Evolutionary conservation across 306 rosid species (phyloP).

Genomic region (Dicorynia guianensis): DNA sequence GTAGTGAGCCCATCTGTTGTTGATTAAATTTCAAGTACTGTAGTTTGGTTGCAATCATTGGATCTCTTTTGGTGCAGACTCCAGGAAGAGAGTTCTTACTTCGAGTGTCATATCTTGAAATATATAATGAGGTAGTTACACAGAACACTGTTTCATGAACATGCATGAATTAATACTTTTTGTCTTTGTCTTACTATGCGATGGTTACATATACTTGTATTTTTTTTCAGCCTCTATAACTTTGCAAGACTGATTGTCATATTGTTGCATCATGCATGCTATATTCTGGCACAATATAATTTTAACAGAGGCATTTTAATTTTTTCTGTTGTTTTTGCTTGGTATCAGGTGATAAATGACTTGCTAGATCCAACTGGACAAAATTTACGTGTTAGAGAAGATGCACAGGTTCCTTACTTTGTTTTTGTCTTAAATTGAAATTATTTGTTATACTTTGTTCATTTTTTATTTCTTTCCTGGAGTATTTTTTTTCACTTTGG

Average conservation of each 20-base stretch:
- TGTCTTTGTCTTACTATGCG: not conserved
- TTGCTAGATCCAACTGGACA: slow-evolving; percentile 99
- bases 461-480: slow-evolving; percentile 12
- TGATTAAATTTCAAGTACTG: slow-evolving; percentile 20
- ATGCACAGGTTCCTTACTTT: slow-evolving; percentile 79
- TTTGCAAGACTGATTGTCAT: slow-evolving; percentile 8
- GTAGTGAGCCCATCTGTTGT: slow-evolving; percentile 33
- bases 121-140: slow-evolving; percentile 87
- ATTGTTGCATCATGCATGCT: slow-evolving; percentile 20
- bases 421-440: slow-evolving; percentile 19
- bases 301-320: slow-evolving; percentile 33
- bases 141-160: slow-evolving; percentile 16
- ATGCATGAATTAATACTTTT: not conserved
- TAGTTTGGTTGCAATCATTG: slow-evolving; percentile 28
- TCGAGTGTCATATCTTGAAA: slow-evolving; percentile 95
- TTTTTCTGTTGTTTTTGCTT: slow-evolving; percentile 43
- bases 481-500: not conserved
- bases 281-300: not conserved
- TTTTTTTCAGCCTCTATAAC: not conserved
- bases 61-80: slow-evolving; percentile 68
- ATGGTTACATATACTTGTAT: slow-evolving; percentile 6
- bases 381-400: slow-evolving; percentile 98
- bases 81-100: slow-evolving; percentile 99
- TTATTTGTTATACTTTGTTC: slow-evolving; percentile 12
- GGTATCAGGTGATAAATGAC: slow-evolving; percentile 94